A percentile compares a stretch with the other conserved stretches of the same genome.
Evolutionary conservation across 2,329 filamentous ascomycete genomes (phyloP).

Genomic region (Curvularia spicifera): DNA sequence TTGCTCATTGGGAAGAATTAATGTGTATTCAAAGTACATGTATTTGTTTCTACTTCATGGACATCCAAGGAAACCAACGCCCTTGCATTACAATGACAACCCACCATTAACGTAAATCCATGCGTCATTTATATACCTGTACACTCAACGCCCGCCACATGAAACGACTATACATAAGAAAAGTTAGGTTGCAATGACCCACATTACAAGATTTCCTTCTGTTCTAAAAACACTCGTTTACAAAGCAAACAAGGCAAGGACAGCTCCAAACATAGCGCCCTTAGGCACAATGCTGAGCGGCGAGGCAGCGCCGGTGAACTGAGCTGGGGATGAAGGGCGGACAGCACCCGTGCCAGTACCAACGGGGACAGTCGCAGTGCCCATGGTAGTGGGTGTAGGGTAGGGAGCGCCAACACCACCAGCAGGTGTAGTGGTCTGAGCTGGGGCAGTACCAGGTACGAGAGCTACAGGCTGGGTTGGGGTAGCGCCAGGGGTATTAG

Average conservation of each 20-base stretch:
- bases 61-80: neutral
- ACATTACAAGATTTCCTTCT: neutral
- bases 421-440: constrained; percentile 29
- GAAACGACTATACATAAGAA: constrained; percentile 6
- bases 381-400: constrained; percentile 34
- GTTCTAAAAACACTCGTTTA: constrained; percentile 19
- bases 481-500: constrained; percentile 35
- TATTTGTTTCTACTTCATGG: neutral
- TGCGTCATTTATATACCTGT: neutral
- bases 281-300: constrained; percentile 30
- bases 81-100: constrained; percentile 3
- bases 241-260: constrained; percentile 44
- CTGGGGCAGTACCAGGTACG: constrained; percentile 42
- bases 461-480: constrained; percentile 46
- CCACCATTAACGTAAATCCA: neutral
- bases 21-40: neutral
- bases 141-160: neutral
- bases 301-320: constrained; percentile 47
- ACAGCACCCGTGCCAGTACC: constrained; percentile 37
- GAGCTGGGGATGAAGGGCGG: constrained; percentile 28
- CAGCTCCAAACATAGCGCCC: constrained; percentile 37
- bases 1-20: too few species aligned
- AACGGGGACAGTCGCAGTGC: constrained; percentile 18
- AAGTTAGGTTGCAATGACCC: neutral
- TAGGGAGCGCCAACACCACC: constrained; percentile 23